phyloP scores from a whole-genome alignment of 2,329 filamentous ascomycete genomes.

The Pseudogymnoascus sp. region DNA sequence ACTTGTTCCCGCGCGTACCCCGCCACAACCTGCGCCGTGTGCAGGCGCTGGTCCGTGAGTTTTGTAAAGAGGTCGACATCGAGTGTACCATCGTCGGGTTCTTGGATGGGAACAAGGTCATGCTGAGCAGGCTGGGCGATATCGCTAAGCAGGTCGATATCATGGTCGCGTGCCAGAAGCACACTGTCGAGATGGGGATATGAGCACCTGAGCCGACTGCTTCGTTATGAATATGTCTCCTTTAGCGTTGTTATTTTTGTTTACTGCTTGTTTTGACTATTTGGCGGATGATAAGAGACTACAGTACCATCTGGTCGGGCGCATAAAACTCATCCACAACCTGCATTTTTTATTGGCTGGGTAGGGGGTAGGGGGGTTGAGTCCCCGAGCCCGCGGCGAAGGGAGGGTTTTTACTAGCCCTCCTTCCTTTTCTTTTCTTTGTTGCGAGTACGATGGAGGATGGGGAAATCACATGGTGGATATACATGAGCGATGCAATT shows the following conservation, averaged over 20 bases:
- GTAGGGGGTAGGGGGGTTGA: background rate
- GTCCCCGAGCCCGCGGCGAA: background rate
- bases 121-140: conserved; percentile 47
- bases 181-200: conserved; percentile 37
- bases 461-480: background rate
- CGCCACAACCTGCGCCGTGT: conserved; percentile 57
- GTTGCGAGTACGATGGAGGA: background rate
- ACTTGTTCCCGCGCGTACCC: conserved; percentile 61
- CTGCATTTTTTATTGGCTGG: conserved; percentile 4
- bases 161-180: conserved; percentile 48
- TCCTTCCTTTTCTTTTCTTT: background rate
- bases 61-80: conserved; percentile 56
- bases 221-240: background rate
- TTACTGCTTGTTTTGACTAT: background rate
- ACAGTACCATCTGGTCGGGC: conserved; percentile 2
- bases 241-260: background rate
- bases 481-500: conserved; percentile 4
- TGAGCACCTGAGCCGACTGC: background rate
- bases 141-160: conserved; percentile 54
- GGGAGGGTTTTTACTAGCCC: background rate
- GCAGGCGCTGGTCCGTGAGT: conserved; percentile 53
- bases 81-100: conserved; percentile 56
- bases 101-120: conserved; percentile 53
- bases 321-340: background rate
- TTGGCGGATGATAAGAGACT: background rate